Evolutionary conservation across 1,284 basidiomycete species (phyloP).

Genomic region (Vanrija pseudolonga): DNA sequence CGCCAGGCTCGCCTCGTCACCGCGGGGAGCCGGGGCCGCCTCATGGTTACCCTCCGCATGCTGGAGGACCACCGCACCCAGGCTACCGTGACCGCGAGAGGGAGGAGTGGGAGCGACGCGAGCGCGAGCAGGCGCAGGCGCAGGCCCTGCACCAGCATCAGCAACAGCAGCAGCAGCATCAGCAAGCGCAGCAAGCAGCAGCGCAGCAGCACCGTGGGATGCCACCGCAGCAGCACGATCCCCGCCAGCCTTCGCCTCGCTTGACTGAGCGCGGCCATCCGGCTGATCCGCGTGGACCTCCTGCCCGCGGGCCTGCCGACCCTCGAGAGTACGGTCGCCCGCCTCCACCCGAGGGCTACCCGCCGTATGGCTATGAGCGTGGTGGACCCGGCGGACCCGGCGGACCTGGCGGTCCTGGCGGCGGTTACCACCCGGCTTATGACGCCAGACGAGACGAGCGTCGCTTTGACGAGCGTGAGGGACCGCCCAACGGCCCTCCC

Average conservation of each 20-base stretch:
- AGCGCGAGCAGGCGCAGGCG: conserved; percentile 29
- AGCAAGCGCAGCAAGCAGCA: too few relatives aligned
- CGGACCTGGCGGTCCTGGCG: neutral
- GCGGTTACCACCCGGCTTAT: conserved; percentile 6
- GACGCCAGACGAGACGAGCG: conserved; percentile 11
- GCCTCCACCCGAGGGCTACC: conserved; percentile 13
- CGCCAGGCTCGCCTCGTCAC: conserved; percentile 37
- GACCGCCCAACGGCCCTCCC: conserved; percentile 6
- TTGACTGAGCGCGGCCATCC: conserved; percentile 24
- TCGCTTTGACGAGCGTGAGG: conserved; percentile 8
- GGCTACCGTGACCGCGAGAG: conserved; percentile 30
- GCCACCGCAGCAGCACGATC: conserved; percentile 16
- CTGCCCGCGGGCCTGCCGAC: neutral
- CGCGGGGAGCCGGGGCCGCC: conserved; percentile 17
- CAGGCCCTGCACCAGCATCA: too few relatives aligned
- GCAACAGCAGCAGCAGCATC: too few relatives aligned
- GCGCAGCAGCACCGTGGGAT: conserved; percentile 7
- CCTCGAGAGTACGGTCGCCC: conserved; percentile 12
- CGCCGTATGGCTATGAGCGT: conserved; percentile 23
- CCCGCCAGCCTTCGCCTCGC: conserved; percentile 34
- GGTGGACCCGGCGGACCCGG: neutral
- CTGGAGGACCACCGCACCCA: conserved; percentile 1
- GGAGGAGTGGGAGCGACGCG: conserved; percentile 43
- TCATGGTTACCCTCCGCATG: conserved; percentile 20
- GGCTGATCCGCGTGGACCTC: conserved; percentile 6